A percentile compares a stretch with the other conserved stretches of the same genome.
These are phyloP conservation scores for Actinomucor elegans DNA, from an alignment of 371 early-diverging fungal genomes.

Conservation along the genomic window DNA sequence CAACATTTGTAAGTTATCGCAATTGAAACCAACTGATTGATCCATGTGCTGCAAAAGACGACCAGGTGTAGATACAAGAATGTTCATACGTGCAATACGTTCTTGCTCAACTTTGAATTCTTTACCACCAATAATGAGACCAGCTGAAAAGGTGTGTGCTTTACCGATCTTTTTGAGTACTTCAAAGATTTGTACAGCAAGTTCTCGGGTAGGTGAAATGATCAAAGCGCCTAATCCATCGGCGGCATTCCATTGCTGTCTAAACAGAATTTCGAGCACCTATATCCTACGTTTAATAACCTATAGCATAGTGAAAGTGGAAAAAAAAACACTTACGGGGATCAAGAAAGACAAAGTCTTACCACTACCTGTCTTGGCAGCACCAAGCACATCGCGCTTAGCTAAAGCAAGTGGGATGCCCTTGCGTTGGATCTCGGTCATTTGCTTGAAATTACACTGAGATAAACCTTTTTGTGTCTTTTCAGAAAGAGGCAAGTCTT, in stretches of 20 bases:
- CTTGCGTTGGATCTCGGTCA: constrained; percentile 97
- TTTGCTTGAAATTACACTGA: constrained; percentile 78
- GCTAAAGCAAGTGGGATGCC: constrained; percentile 88
- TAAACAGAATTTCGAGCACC: constrained; percentile 80
- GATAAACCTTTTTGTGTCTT: constrained; percentile 70
- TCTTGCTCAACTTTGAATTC: constrained; percentile 89
- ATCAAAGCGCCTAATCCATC: constrained; percentile 94
- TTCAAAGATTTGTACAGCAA: constrained; percentile 96
- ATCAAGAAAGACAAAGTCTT: constrained; percentile 98
- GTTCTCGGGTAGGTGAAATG: constrained; percentile 98
- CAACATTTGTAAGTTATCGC: constrained; percentile 82
- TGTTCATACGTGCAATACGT: constrained; percentile 87
- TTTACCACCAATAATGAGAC: constrained; percentile 96
- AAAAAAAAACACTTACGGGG: constrained; percentile 67
- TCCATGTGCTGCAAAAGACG: constrained; percentile 98
- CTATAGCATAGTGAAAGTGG: neutral
- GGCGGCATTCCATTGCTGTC: constrained; percentile 78
- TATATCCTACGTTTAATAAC: constrained; percentile 13
- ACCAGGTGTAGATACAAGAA: constrained; percentile 97
- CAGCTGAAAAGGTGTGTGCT: constrained; percentile 89
- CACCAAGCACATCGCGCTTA: constrained; percentile 93
- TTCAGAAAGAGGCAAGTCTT: constrained; percentile 69
- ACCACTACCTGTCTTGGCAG: constrained; percentile 99
- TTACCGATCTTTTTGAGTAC: constrained; percentile 88
- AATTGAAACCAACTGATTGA: constrained; percentile 89